Percentiles rank a stretch among this genome's conserved stretches.
These are phyloP conservation scores for Grammothele lineata DNA, from an alignment of 768 basidiomycete species.

Conservation along the genomic window DNA sequence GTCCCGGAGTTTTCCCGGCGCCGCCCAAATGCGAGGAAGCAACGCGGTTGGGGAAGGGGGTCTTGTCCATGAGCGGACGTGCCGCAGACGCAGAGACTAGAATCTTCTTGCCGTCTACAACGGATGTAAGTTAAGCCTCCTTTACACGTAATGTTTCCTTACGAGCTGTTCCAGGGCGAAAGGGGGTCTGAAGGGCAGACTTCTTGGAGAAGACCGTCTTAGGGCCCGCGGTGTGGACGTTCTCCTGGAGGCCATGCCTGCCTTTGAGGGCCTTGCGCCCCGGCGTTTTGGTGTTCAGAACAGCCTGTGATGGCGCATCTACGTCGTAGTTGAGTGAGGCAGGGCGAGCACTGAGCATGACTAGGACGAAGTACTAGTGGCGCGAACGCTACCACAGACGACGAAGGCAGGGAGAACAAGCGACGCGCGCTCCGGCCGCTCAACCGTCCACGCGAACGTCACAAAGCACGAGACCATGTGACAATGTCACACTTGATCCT, in stretches of 20 bases:
- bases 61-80: conserved; percentile 69
- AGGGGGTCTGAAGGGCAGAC: conserved; percentile 31
- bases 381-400: not conserved
- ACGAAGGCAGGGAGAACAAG: too few relatives aligned
- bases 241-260: conserved; percentile 42
- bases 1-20: conserved; percentile 27
- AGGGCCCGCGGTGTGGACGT: conserved; percentile 37
- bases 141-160: not conserved
- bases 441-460: not conserved
- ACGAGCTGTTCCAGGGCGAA: conserved; percentile 29
- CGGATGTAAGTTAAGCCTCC: not conserved
- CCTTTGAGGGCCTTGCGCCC: conserved; percentile 41
- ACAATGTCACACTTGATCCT: not conserved
- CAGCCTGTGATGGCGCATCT: conserved; percentile 7
- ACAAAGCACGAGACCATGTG: not conserved
- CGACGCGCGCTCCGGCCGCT: too few relatives aligned
- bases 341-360: conserved; percentile 17
- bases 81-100: conserved; percentile 13
- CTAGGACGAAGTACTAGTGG: not conserved
- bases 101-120: conserved; percentile 23
- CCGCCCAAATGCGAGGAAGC: conserved; percentile 29
- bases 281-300: conserved; percentile 45
- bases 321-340: conserved; percentile 6
- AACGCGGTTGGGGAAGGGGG: conserved; percentile 65
- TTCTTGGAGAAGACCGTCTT: conserved; percentile 44